These are phyloP conservation scores for Bolboschoenus planiculmis DNA, from an alignment of 176 grass and related monocot genomes.

Conservation along the genomic window DNA sequence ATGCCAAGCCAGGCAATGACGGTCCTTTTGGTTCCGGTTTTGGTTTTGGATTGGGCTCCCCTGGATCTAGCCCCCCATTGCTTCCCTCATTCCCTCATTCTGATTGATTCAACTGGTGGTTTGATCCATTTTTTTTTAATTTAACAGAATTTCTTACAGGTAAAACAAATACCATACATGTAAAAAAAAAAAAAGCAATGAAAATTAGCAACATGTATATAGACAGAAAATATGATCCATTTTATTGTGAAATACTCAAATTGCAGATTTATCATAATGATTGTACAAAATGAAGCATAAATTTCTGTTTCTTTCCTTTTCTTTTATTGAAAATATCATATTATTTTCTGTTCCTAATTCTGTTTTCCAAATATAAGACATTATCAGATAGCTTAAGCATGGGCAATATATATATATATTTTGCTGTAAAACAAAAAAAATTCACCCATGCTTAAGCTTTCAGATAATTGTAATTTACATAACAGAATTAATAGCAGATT, in stretches of 20 bases:
- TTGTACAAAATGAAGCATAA: not conserved
- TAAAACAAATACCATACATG: not conserved
- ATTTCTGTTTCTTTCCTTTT: not conserved
- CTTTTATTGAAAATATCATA: not conserved
- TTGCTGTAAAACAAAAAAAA: not conserved
- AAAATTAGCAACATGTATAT: slow-evolving; percentile 4
- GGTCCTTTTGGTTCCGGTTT: slow-evolving; percentile 34
- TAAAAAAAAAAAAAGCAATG: not conserved
- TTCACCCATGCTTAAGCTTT: not conserved
- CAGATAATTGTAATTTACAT: too few relatives aligned
- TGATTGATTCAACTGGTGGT: slow-evolving; percentile 4
- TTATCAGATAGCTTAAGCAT: not conserved
- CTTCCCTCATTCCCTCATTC: slow-evolving; percentile 15
- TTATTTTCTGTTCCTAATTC: not conserved
- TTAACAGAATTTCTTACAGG: not conserved
- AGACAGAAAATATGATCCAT: slow-evolving; percentile 3
- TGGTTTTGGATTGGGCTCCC: slow-evolving; percentile 1
- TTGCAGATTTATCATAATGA: not conserved
- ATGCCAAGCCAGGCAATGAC: slow-evolving; percentile 35
- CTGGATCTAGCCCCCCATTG: slow-evolving; percentile 12
- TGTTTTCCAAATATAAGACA: not conserved
- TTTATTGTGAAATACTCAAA: not conserved
- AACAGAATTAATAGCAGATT: too few relatives aligned
- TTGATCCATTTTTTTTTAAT: not conserved
- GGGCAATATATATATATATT: too few relatives aligned